Base-by-base conservation (phyloP, 2,329 filamentous ascomycete species). In the Rhynchosporium graminicola region DNA sequence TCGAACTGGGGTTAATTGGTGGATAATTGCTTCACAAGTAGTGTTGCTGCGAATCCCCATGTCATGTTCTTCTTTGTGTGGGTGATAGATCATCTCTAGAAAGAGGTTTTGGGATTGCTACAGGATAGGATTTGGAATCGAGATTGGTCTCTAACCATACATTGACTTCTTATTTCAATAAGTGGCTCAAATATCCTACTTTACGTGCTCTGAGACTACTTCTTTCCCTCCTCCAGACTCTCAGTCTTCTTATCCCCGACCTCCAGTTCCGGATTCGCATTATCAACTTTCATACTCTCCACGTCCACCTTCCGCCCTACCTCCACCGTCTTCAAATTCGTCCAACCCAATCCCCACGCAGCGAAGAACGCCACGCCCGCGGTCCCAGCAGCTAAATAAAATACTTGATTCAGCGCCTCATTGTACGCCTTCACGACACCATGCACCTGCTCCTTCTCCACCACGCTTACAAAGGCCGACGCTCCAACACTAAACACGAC, bases 351-450 rank as follows among this genome's bases (percentile, higher is more conserved):
- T 5, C 66, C 66, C 38, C 57, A 67, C 57, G 56, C 60, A 2
- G 57, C 45, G 12, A 29, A 48, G 29, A 67, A 62, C 8, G 52
- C 59, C 3, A 54, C 59, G 9, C 28, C 63, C n/a, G 62, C 51
- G 10, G 54, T 62, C 31, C 54, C 64, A 33, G 59, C 59, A 42
- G 60, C 60, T 29, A 68, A 54, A 62, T 66, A 66, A 62, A 66
- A 69, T 33, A 60, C 60, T 29, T 50, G 59, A 26, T 59, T 65
- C 71, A 68, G 51, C 2, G 66, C 76, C 26, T 73, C 71, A 6
- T 76, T 73, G 64, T 81, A 82, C 0, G 79, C 79, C 26, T 63
- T 56, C 9, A 81, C 63, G 1, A 80, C 77, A 3, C 72, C 72
- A 0, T 68, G 57, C 0, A 82, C 65, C 58, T 77, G 69, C 4